phyloP scores from a whole-genome alignment of 2,329 filamentous ascomycete species.

The Knoxdaviesia capensis region DNA sequence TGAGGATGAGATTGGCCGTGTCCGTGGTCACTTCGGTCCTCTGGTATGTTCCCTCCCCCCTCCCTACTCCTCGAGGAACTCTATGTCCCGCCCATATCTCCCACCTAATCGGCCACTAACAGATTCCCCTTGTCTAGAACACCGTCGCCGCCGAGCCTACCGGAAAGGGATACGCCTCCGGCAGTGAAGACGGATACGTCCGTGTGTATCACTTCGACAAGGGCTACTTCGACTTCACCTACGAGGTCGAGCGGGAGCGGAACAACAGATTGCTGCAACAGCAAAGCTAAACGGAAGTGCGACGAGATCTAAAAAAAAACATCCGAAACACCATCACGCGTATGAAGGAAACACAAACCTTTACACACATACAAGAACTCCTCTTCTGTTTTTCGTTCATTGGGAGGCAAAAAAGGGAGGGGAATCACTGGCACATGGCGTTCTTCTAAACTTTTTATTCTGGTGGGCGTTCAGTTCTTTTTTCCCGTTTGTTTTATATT shows the following conservation, averaged over 20 bases:
- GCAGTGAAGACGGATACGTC: conserved; percentile 96
- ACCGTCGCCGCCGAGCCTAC: conserved; percentile 86
- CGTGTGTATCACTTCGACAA: conserved; percentile 98
- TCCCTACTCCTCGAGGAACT: background rate
- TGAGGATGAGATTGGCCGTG: conserved; percentile 94
- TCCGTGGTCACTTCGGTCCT: conserved; percentile 90
- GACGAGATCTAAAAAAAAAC: background rate
- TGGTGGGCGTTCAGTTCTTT: too few species aligned
- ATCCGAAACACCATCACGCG: too few species aligned
- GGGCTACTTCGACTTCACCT: conserved; percentile 95
- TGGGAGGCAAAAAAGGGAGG: too few species aligned
- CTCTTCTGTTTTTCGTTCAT: too few species aligned
- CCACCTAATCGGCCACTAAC: background rate
- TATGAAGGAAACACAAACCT: too few species aligned
- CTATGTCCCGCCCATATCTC: background rate
- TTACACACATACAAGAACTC: too few species aligned
- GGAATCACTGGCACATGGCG: too few species aligned
- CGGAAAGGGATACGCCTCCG: conserved; percentile 82
- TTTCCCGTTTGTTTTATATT: too few species aligned
- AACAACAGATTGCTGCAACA: conserved; percentile 15
- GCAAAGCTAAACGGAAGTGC: conserved; percentile 1
- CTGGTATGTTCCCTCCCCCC: conserved; percentile 24
- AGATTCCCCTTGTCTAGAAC: conserved; percentile 28
- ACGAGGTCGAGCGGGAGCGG: conserved; percentile 87
- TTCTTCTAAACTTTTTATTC: too few species aligned